phyloP scores from a whole-genome alignment of 768 basidiomycete genomes.

The Lactifluus hygrophoroides region DNA sequence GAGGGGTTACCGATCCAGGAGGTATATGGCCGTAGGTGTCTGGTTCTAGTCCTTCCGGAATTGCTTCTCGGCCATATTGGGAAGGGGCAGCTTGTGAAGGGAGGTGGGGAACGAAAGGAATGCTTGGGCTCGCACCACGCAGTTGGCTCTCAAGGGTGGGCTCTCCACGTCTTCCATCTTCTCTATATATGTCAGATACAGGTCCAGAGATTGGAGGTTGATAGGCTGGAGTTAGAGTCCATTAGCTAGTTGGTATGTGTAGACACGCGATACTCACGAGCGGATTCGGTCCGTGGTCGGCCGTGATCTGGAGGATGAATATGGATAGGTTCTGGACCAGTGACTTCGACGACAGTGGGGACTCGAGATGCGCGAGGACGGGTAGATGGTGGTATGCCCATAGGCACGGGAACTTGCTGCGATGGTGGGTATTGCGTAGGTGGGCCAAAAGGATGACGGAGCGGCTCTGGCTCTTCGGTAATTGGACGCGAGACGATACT shows the following conservation, averaged over 20 bases:
- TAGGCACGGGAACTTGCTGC: not conserved
- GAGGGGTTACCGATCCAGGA: not conserved
- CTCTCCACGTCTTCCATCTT: not conserved
- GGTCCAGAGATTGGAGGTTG: slow-evolving; percentile 11
- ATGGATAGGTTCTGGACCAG: slow-evolving; percentile 10
- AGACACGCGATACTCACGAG: slow-evolving; percentile 1
- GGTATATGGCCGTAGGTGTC: not conserved
- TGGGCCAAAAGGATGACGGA: slow-evolving; percentile 1
- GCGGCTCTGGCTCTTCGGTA: slow-evolving; percentile 5
- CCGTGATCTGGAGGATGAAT: not conserved
- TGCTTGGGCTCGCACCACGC: not conserved
- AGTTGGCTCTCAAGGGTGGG: slow-evolving; percentile 1
- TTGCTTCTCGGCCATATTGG: not conserved
- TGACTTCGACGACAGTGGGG: slow-evolving; percentile 15
- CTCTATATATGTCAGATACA: not conserved
- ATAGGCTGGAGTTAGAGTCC: not conserved
- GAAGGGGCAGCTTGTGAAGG: not conserved
- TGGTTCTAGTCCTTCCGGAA: slow-evolving; percentile 2
- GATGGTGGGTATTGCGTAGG: slow-evolving; percentile 1
- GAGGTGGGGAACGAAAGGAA: not conserved
- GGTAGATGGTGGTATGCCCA: not conserved
- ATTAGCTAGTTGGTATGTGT: not conserved
- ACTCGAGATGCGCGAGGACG: slow-evolving; percentile 3
- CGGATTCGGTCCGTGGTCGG: not conserved
- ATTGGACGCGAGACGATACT: not conserved